phyloP scores from a whole-genome alignment of 805 yeast species.

The Ogataea zsoltii region DNA sequence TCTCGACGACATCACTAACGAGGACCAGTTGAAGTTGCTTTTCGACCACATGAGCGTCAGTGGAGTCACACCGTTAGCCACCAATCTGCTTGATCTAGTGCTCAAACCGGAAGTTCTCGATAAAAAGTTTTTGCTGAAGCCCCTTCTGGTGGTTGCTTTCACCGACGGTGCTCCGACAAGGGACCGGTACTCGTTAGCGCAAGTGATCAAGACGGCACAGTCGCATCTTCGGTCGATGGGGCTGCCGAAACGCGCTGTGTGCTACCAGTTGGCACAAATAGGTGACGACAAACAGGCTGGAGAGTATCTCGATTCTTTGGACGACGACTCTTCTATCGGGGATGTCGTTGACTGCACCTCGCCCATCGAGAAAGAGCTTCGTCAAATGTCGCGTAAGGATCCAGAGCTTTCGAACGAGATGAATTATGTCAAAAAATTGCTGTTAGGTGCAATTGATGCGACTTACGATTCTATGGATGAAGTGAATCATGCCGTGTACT shows the following conservation, averaged over 20 bases:
- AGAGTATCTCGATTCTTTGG: constrained; percentile 25
- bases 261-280: constrained; percentile 29
- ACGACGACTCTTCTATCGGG: constrained; percentile 20
- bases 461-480: constrained; percentile 30
- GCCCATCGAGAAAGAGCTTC: constrained; percentile 25
- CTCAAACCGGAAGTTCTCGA: constrained; percentile 22
- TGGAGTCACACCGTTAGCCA: constrained; percentile 28
- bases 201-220: constrained; percentile 18
- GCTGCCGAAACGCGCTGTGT: constrained; percentile 18
- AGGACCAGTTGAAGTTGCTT: constrained; percentile 17
- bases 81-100: constrained; percentile 19
- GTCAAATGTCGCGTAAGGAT: constrained; percentile 22
- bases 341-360: constrained; percentile 31
- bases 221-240: constrained; percentile 10
- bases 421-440: constrained; percentile 26
- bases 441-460: constrained; percentile 27
- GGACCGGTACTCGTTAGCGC: constrained; percentile 15
- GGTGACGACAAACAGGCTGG: constrained; percentile 25
- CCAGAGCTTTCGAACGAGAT: constrained; percentile 26
- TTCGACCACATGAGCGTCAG: constrained; percentile 18
- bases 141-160: constrained; percentile 22
- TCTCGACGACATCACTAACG: constrained; percentile 19
- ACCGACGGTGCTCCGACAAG: constrained; percentile 29
- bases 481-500: constrained; percentile 17
- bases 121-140: constrained; percentile 15